A percentile compares a stretch with the other conserved stretches of the same genome.
These are phyloP conservation scores for Melaleuca quinquenervia DNA, from an alignment of 345 rosid genomes.

Conservation along the genomic window DNA sequence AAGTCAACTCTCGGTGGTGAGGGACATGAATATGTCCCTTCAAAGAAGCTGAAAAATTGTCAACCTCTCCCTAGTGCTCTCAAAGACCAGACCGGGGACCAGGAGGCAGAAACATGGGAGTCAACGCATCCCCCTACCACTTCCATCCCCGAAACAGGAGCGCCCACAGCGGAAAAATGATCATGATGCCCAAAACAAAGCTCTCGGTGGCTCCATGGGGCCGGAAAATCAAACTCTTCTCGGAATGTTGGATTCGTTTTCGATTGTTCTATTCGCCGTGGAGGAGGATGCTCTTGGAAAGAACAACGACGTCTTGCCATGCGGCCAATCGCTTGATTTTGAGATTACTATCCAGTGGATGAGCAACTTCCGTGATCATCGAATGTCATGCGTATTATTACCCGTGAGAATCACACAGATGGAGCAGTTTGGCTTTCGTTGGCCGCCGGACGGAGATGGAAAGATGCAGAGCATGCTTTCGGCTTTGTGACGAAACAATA, in stretches of 20 bases:
- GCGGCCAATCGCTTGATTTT: neutral
- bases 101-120: neutral
- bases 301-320: neutral
- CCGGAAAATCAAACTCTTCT: neutral
- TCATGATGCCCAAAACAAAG: neutral
- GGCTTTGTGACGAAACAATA: neutral
- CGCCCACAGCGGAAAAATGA: neutral
- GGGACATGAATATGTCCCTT: neutral
- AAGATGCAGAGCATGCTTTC: neutral
- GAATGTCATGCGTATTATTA: neutral
- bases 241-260: neutral
- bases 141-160: neutral
- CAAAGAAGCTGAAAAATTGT: neutral
- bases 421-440: neutral
- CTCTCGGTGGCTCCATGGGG: neutral
- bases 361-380: neutral
- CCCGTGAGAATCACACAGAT: neutral
- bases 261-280: neutral
- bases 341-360: neutral
- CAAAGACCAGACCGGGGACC: neutral
- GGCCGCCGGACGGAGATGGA: neutral
- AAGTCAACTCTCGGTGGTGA: neutral
- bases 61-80: neutral
- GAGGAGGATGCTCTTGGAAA: neutral
- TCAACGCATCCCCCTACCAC: neutral